A percentile compares a stretch with the other conserved stretches of the same genome.
These are phyloP conservation scores for Pythium angustatum DNA, from an alignment of 352 stramenopile species.

Conservation along the genomic window DNA sequence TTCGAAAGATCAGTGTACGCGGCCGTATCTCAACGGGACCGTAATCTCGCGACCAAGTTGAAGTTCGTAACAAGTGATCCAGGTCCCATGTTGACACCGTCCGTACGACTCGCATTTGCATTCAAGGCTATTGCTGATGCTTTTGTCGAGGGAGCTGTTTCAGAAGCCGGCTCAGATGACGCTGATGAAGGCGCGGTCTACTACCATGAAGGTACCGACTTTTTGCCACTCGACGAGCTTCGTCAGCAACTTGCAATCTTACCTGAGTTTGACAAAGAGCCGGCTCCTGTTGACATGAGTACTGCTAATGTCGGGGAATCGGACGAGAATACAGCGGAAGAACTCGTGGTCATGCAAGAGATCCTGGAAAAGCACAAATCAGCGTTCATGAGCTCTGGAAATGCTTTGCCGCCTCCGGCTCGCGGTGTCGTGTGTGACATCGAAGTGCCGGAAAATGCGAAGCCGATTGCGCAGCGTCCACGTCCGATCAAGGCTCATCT, in stretches of 20 bases:
- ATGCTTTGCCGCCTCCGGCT: slow-evolving; percentile 17
- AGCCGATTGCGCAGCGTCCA: slow-evolving; percentile 12
- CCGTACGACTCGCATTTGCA: background rate
- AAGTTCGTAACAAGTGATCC: background rate
- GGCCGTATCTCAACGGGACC: background rate
- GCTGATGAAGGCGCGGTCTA: background rate
- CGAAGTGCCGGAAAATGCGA: slow-evolving; percentile 1
- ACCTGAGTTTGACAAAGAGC: background rate
- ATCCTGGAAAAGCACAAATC: background rate
- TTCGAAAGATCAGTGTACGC: background rate
- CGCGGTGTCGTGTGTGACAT: slow-evolving; percentile 21
- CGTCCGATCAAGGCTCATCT: background rate
- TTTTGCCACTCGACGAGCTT: background rate
- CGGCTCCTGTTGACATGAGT: background rate
- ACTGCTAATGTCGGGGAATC: background rate
- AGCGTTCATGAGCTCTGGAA: slow-evolving; percentile 19
- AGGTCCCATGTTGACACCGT: background rate
- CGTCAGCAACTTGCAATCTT: background rate
- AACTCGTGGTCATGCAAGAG: background rate
- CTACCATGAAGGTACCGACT: background rate
- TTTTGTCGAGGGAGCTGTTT: background rate
- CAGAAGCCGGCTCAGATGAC: background rate
- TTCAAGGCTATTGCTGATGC: background rate
- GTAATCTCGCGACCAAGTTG: background rate
- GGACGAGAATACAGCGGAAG: background rate